These are phyloP conservation scores for Pseudogymnoascus pannorum DNA, from an alignment of 2,329 filamentous ascomycete genomes.

Conservation along the genomic window DNA sequence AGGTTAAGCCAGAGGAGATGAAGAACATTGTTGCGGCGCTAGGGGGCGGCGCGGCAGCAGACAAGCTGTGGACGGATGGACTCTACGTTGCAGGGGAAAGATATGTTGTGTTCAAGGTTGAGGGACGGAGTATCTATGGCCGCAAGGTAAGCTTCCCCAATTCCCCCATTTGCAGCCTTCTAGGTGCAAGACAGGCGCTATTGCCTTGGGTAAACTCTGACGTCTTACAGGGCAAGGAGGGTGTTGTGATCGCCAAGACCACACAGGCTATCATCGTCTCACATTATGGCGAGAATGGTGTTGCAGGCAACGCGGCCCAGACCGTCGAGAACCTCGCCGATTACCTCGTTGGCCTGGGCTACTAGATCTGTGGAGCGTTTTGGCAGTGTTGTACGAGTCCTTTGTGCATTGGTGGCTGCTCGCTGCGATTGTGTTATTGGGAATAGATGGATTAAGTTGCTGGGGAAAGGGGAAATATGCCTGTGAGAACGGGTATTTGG, in stretches of 20 bases:
- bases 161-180: neutral
- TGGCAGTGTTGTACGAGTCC: neutral
- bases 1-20: constrained; percentile 54
- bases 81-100: constrained; percentile 69
- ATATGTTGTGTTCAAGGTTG: constrained; percentile 69
- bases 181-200: neutral
- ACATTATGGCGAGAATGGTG: constrained; percentile 69
- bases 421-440: constrained; percentile 1
- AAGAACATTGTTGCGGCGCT: constrained; percentile 50
- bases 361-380: constrained; percentile 44
- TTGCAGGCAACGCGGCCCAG: constrained; percentile 68
- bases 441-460: neutral
- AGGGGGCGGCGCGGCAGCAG: constrained; percentile 40
- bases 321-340: constrained; percentile 79
- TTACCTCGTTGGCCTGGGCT: constrained; percentile 66
- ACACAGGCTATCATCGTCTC: constrained; percentile 80
- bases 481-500: neutral
- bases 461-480: neutral
- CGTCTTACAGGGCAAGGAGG: constrained; percentile 60
- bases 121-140: constrained; percentile 74
- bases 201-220: neutral
- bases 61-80: constrained; percentile 64
- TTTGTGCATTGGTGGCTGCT: neutral
- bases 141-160: constrained; percentile 61
- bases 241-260: constrained; percentile 78